A percentile compares a stretch with the other conserved stretches of the same genome.
Conservation (phyloP, 257 asterid genomes). For the Schizonepeta tenuifolia region DNA sequence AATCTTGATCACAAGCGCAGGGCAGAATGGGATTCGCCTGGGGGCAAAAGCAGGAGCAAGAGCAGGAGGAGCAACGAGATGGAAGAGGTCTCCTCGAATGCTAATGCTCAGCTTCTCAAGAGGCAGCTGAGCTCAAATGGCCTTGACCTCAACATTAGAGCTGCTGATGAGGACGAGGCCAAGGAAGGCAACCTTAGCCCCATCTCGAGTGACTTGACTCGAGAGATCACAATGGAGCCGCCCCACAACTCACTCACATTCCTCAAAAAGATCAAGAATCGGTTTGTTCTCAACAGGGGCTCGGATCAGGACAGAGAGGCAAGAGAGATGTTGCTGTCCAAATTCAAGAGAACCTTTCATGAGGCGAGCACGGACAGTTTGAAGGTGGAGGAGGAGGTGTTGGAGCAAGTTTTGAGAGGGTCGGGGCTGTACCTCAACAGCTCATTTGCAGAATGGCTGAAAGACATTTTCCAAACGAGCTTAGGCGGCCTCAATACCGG, state of each 20-base stretch:
- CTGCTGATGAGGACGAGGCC: constrained; percentile 50
- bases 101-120: background rate
- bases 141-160: constrained; percentile 74
- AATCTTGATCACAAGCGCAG: constrained; percentile 55
- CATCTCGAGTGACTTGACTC: constrained; percentile 50
- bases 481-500: constrained; percentile 36
- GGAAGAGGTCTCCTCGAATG: constrained; percentile 37
- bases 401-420: constrained; percentile 50
- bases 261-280: constrained; percentile 49
- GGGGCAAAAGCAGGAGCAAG: constrained; percentile 37
- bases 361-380: constrained; percentile 41
- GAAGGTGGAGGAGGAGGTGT: constrained; percentile 48
- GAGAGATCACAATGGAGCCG: constrained; percentile 29
- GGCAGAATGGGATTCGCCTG: constrained; percentile 47
- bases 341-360: constrained; percentile 38
- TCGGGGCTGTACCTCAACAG: constrained; percentile 49
- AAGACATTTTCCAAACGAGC: constrained; percentile 56
- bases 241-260: constrained; percentile 40
- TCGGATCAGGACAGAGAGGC: constrained; percentile 41
- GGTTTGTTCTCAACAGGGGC: constrained; percentile 43
- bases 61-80: constrained; percentile 38
- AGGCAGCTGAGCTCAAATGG: constrained; percentile 43
- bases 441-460: constrained; percentile 69
- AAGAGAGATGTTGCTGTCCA: constrained; percentile 49
- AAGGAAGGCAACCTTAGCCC: constrained; percentile 38